These are phyloP conservation scores for Dactylonectria estremocensis DNA, from an alignment of 2,329 filamentous ascomycete species.

Conservation along the genomic window DNA sequence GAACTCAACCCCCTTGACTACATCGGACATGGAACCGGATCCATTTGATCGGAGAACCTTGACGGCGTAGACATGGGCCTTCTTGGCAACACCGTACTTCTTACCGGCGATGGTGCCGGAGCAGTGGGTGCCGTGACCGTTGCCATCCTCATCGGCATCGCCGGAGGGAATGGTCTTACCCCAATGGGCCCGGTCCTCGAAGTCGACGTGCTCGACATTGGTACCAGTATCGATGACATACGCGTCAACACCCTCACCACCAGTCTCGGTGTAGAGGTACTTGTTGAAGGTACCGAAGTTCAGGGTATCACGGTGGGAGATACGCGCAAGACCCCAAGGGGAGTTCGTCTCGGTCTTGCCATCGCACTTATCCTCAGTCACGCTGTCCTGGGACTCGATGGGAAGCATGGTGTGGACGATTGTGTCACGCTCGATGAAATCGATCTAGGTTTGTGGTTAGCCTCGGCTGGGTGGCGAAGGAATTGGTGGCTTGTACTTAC, in stretches of 20 bases:
- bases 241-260: conserved; percentile 97
- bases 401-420: conserved; percentile 85
- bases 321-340: conserved; percentile 98
- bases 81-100: conserved; percentile 99
- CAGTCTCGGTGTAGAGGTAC: conserved; percentile 91
- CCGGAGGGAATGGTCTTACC: conserved; percentile 93
- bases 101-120: conserved; percentile 97
- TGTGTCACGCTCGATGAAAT: conserved; percentile 96
- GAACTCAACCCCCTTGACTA: conserved; percentile 98
- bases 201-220: conserved; percentile 95
- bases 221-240: conserved; percentile 99
- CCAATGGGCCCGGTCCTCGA: conserved; percentile 95
- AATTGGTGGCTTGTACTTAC: conserved; percentile 71
- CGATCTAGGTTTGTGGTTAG: conserved; percentile 74
- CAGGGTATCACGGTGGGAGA: conserved; percentile 92
- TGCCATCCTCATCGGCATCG: conserved; percentile 93
- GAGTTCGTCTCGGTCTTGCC: conserved; percentile 87
- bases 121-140: conserved; percentile 99
- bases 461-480: conserved; percentile 20
- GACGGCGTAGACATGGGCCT: conserved; percentile 95
- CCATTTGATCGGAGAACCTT: conserved; percentile 99
- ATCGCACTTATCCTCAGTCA: conserved; percentile 60
- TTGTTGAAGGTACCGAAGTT: conserved; percentile 97
- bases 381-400: conserved; percentile 57
- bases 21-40: conserved; percentile 98